Conservation (phyloP, 31 red algal genomes). For the Bonnemaisonia californica region DNA sequence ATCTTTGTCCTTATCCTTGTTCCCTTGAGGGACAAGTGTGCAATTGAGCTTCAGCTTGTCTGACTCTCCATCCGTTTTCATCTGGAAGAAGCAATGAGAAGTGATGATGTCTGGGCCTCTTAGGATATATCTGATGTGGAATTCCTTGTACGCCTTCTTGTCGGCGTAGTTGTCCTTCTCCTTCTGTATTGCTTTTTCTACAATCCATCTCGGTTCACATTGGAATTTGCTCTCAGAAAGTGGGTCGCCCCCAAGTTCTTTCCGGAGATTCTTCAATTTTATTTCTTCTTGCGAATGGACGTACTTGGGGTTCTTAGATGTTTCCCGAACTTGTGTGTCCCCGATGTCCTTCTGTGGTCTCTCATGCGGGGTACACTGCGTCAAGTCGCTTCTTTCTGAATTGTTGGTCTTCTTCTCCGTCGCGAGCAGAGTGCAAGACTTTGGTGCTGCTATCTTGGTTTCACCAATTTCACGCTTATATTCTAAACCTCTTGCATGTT, state of each 20-base stretch:
- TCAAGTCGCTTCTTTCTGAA: too few relatives aligned
- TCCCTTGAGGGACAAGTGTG: not conserved
- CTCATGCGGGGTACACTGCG: too few relatives aligned
- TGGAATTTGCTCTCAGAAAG: not conserved
- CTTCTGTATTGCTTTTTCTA: not conserved
- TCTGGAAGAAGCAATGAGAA: conserved; percentile 11
- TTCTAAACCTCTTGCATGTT: too few relatives aligned
- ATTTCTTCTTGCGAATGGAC: not conserved
- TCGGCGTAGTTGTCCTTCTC: not conserved
- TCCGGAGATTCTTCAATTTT: not conserved
- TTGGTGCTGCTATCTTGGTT: too few relatives aligned
- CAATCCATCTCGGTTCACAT: not conserved
- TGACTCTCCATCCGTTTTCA: conserved; percentile 2
- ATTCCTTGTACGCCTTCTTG: conserved; percentile 1
- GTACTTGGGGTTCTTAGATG: not conserved
- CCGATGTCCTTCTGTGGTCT: not conserved
- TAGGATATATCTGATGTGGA: not conserved
- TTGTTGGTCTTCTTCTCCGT: too few relatives aligned
- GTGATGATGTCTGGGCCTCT: not conserved
- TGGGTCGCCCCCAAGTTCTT: not conserved
- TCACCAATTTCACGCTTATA: too few relatives aligned
- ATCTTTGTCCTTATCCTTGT: conserved; percentile 3
- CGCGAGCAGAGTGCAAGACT: too few relatives aligned
- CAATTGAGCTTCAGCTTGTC: not conserved
- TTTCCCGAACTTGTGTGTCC: not conserved